A percentile compares a stretch with the other conserved stretches of the same genome.
Conservation (phyloP, 306 rosid species). For the Alnus rubra region DNA sequence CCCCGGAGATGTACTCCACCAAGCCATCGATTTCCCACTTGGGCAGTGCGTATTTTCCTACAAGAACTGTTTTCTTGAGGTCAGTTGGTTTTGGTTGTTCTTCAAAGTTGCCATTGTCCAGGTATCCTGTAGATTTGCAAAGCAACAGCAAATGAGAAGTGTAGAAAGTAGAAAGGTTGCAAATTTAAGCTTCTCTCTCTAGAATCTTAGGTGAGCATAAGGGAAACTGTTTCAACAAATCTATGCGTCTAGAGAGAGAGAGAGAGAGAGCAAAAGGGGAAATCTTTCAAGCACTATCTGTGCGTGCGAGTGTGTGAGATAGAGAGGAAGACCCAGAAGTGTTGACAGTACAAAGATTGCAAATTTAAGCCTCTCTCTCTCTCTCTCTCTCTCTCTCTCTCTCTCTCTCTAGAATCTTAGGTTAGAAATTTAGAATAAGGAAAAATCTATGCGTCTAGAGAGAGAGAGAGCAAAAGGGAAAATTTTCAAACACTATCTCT, state of each 20-base stretch:
- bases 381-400: no score
- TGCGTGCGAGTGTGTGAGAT: background rate
- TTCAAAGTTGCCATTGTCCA: constrained; percentile 88
- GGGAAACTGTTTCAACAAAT: background rate
- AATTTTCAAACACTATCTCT: no score
- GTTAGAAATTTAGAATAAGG: no score
- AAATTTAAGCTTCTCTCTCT: background rate
- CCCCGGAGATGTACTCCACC: constrained; percentile 85
- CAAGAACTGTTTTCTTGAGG: constrained; percentile 62
- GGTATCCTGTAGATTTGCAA: constrained; percentile 51
- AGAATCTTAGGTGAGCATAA: background rate
- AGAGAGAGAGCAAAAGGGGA: background rate
- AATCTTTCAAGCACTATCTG: background rate
- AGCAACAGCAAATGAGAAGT: background rate
- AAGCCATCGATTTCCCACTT: constrained; percentile 86
- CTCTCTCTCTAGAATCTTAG: no score
- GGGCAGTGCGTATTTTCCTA: constrained; percentile 70
- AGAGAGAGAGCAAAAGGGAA: background rate
- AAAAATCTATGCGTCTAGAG: background rate
- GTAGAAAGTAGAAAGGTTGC: constrained; percentile 1
- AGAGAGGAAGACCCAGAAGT: background rate
- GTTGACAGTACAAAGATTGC: no score
- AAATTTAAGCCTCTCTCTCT: no score
- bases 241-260: background rate
- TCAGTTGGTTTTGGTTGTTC: constrained; percentile 54